These are phyloP conservation scores for Trichoderma aggressivum DNA, from an alignment of 2,329 filamentous ascomycete species.

Conservation along the genomic window DNA sequence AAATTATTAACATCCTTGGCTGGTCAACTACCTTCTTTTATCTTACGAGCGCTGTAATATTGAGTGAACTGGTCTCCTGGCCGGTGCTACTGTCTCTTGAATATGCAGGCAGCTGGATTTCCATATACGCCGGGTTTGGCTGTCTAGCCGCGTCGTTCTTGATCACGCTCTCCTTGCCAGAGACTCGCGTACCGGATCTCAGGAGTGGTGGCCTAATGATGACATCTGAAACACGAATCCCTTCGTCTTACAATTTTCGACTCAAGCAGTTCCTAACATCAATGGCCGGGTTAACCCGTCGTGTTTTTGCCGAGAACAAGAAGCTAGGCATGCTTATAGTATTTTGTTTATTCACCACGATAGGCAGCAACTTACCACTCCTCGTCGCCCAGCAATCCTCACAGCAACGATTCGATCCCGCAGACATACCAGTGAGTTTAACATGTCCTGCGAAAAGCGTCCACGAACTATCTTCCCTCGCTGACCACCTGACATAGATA, in stretches of 20 bases:
- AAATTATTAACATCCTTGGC: slow-evolving; percentile 1
- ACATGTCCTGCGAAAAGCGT: not conserved
- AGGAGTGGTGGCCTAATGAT: not conserved
- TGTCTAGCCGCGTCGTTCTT: not conserved
- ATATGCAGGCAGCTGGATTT: not conserved
- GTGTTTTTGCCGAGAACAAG: not conserved
- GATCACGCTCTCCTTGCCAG: slow-evolving; percentile 1
- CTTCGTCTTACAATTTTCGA: not conserved
- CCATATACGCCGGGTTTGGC: slow-evolving; percentile 1
- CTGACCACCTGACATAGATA: slow-evolving; percentile 6
- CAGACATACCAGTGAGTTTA: not conserved
- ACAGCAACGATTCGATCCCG: not conserved
- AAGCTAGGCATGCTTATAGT: slow-evolving; percentile 6
- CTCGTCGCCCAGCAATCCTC: not conserved
- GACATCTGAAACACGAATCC: not conserved
- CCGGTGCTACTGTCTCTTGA: not conserved
- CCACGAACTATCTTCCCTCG: not conserved
- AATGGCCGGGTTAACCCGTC: not conserved
- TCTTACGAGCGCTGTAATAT: not conserved
- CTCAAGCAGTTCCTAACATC: not conserved
- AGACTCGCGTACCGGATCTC: not conserved
- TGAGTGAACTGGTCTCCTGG: not conserved
- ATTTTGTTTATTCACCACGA: not conserved
- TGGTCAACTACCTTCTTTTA: slow-evolving; percentile 3
- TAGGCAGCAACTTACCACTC: not conserved